Evolutionary conservation across 75 land plant species (phyloP).

Genomic region (Gnetum montanum): DNA sequence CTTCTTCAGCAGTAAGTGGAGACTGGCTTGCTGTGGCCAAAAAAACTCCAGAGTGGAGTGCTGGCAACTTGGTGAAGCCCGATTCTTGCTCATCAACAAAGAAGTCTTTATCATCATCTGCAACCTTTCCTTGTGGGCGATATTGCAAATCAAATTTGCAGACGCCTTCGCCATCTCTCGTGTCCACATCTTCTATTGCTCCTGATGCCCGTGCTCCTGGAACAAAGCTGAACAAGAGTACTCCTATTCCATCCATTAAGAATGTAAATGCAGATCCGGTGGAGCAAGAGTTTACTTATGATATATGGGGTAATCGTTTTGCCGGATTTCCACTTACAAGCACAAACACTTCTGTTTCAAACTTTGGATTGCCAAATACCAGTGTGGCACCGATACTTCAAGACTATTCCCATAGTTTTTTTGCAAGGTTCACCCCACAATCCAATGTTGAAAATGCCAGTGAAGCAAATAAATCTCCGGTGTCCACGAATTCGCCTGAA

Average conservation of each 20-base stretch:
- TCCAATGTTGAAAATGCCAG: conserved; percentile 16
- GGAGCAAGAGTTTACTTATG: conserved; percentile 35
- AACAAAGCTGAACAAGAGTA: conserved; percentile 11
- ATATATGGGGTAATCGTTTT: conserved; percentile 71
- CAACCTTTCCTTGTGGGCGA: conserved; percentile 31
- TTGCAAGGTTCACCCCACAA: conserved; percentile 33
- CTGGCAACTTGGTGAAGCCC: not conserved
- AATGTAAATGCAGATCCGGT: conserved; percentile 1
- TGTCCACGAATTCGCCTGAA: no score
- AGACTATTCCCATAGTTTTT: conserved; percentile 42
- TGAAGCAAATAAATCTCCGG: no score
- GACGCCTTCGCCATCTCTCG: conserved; percentile 2
- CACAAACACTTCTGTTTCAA: conserved; percentile 3
- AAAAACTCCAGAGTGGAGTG: not conserved
- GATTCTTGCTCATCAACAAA: not conserved
- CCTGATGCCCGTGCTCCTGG: conserved; percentile 39
- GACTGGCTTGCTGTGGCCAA: conserved; percentile 7
- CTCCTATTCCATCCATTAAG: conserved; percentile 4
- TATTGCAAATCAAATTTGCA: conserved; percentile 3
- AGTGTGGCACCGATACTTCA: conserved; percentile 12
- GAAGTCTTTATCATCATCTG: conserved; percentile 25
- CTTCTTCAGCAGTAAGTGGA: not conserved
- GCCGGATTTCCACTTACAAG: conserved; percentile 17
- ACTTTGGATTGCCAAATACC: conserved; percentile 2
- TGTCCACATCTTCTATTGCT: conserved; percentile 20